Base-by-base conservation (phyloP, 148 eudicot species). In the Rhododendron vialii region DNA sequence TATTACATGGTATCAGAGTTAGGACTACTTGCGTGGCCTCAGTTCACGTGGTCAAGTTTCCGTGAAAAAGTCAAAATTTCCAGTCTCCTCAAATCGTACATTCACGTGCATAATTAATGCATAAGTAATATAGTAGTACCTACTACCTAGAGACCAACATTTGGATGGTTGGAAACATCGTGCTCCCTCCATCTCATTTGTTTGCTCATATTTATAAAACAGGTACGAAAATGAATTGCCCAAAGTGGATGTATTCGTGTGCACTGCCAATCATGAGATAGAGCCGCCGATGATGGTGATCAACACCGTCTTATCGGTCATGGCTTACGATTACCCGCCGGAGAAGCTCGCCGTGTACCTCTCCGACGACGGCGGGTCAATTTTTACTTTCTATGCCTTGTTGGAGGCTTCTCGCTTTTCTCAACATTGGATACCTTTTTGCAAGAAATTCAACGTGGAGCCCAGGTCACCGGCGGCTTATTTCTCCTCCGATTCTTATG, bases 351-450 rank as follows among this genome's bases (percentile, higher is more conserved):
- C 89, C 33, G 86, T 96, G 14, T 94, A 94, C 87, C 89, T 96
- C 18, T 96, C 98, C 1, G 98, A 96, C 63, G 98, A 96, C 81
- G 96, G 90, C 26, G 93, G 98, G 24, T 94, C 98, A 0, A 90
- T 91, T 12, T 86, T 96, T 14, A 91, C 97, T 43, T 96, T 91
- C 84, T 92, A 93, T 83, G 95, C 98, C 41, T 94, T 96, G n/a
- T 80, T 84, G 78, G 94, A 94, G 80, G 98, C 98, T 1, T 95
- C 96, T 1, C 47, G 26, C 0, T 94, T 96, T 81, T 74, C 94
- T n/a, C 87, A 87, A 84, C 80, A 77, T 84, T 96, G 98, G 98
- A 78, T 96, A 69, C 98, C 98, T 4, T 96, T 85, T 67, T 96
- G 96, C 87, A 90, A 91, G 86, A 92, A 85, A 61, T 94, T 86